Conservation (phyloP, 129 eudicot species). For the Smallanthus sonchifolius region DNA sequence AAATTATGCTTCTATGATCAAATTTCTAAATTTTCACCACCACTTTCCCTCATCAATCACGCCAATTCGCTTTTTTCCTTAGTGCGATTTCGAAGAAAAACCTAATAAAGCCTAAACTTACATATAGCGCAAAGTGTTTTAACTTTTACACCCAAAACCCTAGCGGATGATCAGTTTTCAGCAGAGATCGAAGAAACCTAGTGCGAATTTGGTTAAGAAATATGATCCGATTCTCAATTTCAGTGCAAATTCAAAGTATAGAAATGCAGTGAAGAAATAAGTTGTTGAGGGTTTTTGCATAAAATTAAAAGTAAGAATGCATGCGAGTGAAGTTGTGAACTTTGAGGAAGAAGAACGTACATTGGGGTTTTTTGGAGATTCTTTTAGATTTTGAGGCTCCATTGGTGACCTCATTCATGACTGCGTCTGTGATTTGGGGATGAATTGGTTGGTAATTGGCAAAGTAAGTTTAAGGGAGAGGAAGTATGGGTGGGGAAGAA, state of each 20-base stretch:
- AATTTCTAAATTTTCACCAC: neutral
- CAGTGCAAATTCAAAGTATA: neutral
- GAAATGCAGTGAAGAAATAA: neutral
- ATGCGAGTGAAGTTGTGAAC: neutral
- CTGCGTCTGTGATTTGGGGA: slow-evolving; percentile 29
- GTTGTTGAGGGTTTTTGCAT: neutral
- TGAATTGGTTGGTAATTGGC: neutral
- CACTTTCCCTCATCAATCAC: neutral
- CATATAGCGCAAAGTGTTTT: neutral
- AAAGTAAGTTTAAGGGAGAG: neutral
- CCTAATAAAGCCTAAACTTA: slow-evolving; percentile 3
- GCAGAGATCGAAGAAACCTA: neutral
- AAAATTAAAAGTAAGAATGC: neutral
- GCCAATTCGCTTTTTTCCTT: neutral
- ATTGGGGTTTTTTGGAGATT: slow-evolving; percentile 50
- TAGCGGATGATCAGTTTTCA: neutral
- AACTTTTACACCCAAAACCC: neutral
- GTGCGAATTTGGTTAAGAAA: neutral
- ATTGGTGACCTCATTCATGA: slow-evolving; percentile 22
- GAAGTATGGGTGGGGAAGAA: neutral
- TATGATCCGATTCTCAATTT: neutral
- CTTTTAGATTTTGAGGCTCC: slow-evolving; percentile 39
- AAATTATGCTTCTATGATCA: neutral
- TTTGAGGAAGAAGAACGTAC: slow-evolving; percentile 25
- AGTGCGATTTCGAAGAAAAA: neutral